Base-by-base conservation (phyloP, 23 red algal species). In the Gracilaria caudata region DNA sequence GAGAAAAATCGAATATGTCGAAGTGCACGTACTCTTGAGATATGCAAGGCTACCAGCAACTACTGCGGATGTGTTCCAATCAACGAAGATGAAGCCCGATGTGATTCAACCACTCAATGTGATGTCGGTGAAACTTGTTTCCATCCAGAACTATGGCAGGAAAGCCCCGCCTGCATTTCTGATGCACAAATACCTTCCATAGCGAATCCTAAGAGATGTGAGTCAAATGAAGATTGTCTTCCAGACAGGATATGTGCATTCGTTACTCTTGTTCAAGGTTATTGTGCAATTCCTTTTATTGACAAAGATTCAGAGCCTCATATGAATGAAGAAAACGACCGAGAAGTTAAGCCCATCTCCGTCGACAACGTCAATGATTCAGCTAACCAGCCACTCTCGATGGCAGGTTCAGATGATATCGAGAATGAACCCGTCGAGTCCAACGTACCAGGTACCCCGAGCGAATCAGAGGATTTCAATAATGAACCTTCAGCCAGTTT, bases 21-120 rank as follows among this genome's bases (percentile, higher is more conserved):
- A 61, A 61, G 57, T 20, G 57, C 57, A 9, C 57, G 57, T 6
- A 61, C 57, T 16, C 57, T 61, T 61, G 57, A 61, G 57, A n/a
- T 61, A 61, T 61, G 57, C 26, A 61, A 61, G 57, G 20, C 57
- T 61, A 61, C 57, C 20, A 61, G 57, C 19, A 16, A 29, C 4
- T 61, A 61, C 26, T 61, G 57, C 17, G 57, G 20, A 26, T 61
- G 57, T 29, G n/a, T 61, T 61, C 57, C 57, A 26, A n/a, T 61
- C 57, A 16, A 61, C 57, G 57, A 61, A 61, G 57, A 61, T 6
- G 19, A 61, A 29, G 57, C 57, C 26, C 57, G 57, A 29, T 61
- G 57, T 20, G n/a, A 61, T 6, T 7, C 4, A n/a, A n/a, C 26
- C 19, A 9, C 57, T 29, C 7, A 61, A 16, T 61, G 57, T 61